Evolutionary conservation across 495 filamentous ascomycete species (phyloP), one percentile per base, ranked within the genome.

Genomic region (Daldinia loculata): DNA sequence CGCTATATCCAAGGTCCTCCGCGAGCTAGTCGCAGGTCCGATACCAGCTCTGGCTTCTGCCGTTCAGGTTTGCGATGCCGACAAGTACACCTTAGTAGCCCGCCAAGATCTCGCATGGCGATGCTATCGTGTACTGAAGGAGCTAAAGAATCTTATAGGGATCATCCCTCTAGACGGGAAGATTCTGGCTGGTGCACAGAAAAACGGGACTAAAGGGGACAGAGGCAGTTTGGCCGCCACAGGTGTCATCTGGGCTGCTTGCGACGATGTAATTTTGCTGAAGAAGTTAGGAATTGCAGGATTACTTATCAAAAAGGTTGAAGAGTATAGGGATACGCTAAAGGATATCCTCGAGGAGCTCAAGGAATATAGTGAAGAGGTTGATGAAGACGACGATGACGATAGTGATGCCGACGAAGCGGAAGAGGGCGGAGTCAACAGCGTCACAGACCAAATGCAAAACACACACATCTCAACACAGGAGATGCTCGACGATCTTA

Each of bases 291-390:
- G 92, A 0, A 83, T 95, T 38, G 84, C 85, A 0, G 89, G 88
- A 0, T 82, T 91, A 39, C 75, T 92, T 19, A 77, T 87, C 12
- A 77, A 82, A 53, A 90, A 89, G 68, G 88, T 86, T 15, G 87
- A 91, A 72, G 82, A 90, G 65, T 91, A 89, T 70, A 82, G 88
- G 56, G 91, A 91, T 68, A 85, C 92, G 11, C 77, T 97, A 14
- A 85, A 90, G 66, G 94, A 97, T 81, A 91, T 93, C 0, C 83
- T 95, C 29, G 85, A 89, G 69, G 94, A 97, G 79, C 79, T 97
- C 67, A 92, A 92, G 66, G 91, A 93, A 71, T 97, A 93, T 91
- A 88, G 90, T 56, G 89, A 90, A n/a, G 89, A 89, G 68, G 85
- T 84, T 22, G 83, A 82, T 2, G 79, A 78, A 0, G 84, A 85